Evolutionary conservation across 1,284 basidiomycete species (phyloP), one percentile per base, ranked within the genome.

Genomic region (Cystobasidiaceae sp.): DNA sequence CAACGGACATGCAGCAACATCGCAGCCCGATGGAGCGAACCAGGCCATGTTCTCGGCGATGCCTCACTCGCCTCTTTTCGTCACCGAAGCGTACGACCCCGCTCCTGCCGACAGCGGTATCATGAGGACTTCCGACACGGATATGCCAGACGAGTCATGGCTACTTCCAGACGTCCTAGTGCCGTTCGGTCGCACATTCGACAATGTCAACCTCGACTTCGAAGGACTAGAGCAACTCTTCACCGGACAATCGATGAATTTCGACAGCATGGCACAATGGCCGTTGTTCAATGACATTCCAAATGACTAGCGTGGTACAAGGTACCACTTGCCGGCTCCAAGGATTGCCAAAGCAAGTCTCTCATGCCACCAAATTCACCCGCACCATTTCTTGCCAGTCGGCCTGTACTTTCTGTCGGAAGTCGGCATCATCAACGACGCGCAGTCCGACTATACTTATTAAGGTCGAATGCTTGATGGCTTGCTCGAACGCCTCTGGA

Each of bases 371-470:
- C n/a, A 11, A 11, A 11, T 39, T n/a, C 11, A n/a, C 37, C 37
- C n/a, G 37, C n/a, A 39, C 30, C 50, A 13, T 32, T 7, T 7
- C n/a, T 27, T 52, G 11, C 50, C 50, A 52, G 11, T 23, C 11
- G 6, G 17, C 28, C 11, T 32, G 50, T 7, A 52, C 50, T 9
- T 33, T 28, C 9, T 52, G 7, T 13, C 50, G 50, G 19, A 52
- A 52, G n/a, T 52, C 19, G 19, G 23, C 28, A 32, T 52, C 50
- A 6, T 52, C 50, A 19, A 52, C 50, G 50, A 52, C 50, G 17
- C 50, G 50, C 19, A 52, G 25, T 13, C 50, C 50, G 28, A 52
- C 50, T 6, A 52, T 32, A 27, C 23, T 28, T 11, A 52, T 25
- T 13, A 32, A 33, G 7, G 50, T 52, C 15, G 50, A 17, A 9